Conservation (phyloP, 2,329 filamentous ascomycete genomes). For the Colletotrichum sp. region DNA sequence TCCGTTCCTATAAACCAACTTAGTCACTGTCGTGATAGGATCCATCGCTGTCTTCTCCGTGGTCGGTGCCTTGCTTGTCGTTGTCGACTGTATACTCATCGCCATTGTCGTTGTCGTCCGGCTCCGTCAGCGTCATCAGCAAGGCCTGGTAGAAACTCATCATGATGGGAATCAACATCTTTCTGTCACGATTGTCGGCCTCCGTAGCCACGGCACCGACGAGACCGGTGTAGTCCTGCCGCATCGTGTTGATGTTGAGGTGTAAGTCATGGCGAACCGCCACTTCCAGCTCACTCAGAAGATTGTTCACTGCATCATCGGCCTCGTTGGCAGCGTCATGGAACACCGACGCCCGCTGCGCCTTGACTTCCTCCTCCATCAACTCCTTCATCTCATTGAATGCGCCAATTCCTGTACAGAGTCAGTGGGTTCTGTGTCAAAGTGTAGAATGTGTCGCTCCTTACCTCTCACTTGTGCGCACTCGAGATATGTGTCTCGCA, state of each 20-base stretch:
- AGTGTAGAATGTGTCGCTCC: too few relatives aligned
- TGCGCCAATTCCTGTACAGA: too few relatives aligned
- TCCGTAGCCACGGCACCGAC: constrained; percentile 21
- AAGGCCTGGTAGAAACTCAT: neutral
- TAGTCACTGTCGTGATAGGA: neutral
- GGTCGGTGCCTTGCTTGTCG: too few relatives aligned
- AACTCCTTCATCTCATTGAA: too few relatives aligned
- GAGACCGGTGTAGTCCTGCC: constrained; percentile 1
- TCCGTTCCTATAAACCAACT: neutral
- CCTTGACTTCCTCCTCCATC: constrained; percentile 22
- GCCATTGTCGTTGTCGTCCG: neutral
- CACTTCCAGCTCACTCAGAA: neutral
- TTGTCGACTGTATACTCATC: too few relatives aligned
- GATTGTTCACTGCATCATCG: neutral
- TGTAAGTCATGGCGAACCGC: too few relatives aligned
- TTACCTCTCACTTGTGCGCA: too few relatives aligned
- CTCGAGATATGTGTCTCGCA: neutral
- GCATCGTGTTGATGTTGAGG: too few relatives aligned
- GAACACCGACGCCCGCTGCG: constrained; percentile 24
- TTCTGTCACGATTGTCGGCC: neutral
- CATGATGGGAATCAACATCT: neutral
- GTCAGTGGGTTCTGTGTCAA: too few relatives aligned
- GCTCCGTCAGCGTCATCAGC: neutral
- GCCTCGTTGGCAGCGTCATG: constrained; percentile 3
- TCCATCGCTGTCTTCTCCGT: neutral